Base-by-base conservation (phyloP, 768 basidiomycete species). In the Fibroporia radiculosa region DNA sequence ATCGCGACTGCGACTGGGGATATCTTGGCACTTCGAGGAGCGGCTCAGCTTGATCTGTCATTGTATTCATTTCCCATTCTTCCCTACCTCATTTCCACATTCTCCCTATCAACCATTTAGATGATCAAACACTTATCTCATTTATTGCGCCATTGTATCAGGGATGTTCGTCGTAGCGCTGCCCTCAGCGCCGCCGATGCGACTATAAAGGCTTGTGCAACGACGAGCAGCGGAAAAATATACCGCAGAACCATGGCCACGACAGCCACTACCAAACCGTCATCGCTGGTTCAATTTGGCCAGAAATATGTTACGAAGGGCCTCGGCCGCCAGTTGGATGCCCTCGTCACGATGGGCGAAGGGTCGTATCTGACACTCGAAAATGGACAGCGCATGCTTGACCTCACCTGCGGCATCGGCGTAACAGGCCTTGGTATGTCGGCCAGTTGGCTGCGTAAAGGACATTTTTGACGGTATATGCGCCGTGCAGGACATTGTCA, bases 361-460 rank as follows among this genome's bases (percentile, higher is more conserved):
- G 89, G 90, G 12, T 80, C 84, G 1, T 87, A 85, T 52, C 75
- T 90, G 43, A 66, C 67, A 23, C 80, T 83, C 44, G 74, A 81
- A 23, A 82, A 90, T 50, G 92, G 89, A 3, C 71, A 75, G 47
- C 75, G 70, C 55, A 59, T 86, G 58, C 70, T 96, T 40, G 93
- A 96, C 61, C 93, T 93, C 56, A 91, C 85, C 10, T 77, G 76
- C 56, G 92, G 92, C 8, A 93, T 90, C 52, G 89, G 87, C 23
- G 92, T 95, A 2, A 87, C 88, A 1, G 82, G 78, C 61, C 72
- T 93, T 14, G 90, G 88, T 85, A 12, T 23, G 47, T 44, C 25
- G n/a, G n/a, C n/a, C n/a, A n/a, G n/a, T n/a, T n/a, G n/a, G n/a
- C 52, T 26, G 25, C 29, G 8, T n/a, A 5, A 19, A 36, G 7